Evolutionary conservation across 768 basidiomycete species (phyloP).

Genomic region (Boletus rufocinnamomeus): DNA sequence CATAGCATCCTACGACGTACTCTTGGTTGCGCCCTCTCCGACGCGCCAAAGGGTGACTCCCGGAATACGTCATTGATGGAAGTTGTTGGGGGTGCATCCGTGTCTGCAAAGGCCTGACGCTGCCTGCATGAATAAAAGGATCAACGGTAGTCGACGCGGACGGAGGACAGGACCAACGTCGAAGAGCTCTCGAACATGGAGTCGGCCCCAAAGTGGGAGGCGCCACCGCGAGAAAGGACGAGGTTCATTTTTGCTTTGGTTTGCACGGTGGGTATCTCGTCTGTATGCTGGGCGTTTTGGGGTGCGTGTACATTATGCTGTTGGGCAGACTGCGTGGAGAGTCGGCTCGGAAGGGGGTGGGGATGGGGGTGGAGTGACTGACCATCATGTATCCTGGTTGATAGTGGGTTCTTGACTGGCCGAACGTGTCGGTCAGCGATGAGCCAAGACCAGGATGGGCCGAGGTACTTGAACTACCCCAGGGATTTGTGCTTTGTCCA

Average conservation of each 20-base stretch:
- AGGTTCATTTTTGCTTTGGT: constrained; percentile 83
- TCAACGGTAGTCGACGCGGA: constrained; percentile 3
- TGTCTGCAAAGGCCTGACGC: constrained; percentile 65
- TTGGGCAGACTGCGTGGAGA: constrained; percentile 52
- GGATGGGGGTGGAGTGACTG: constrained; percentile 19
- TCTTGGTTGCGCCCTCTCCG: constrained; percentile 25
- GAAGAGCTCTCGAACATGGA: constrained; percentile 78
- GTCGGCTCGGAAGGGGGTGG: neutral
- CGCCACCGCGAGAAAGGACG: constrained; percentile 59
- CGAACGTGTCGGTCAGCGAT: constrained; percentile 66
- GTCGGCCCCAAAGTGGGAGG: constrained; percentile 78
- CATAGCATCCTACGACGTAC: constrained; percentile 11
- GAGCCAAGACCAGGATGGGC: constrained; percentile 43
- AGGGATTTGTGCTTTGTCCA: constrained; percentile 51
- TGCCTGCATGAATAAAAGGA: constrained; percentile 40
- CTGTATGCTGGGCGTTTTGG: constrained; percentile 61
- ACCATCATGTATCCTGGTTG: constrained; percentile 84
- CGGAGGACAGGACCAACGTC: constrained; percentile 21
- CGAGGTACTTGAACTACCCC: constrained; percentile 50
- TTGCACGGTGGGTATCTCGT: constrained; percentile 73
- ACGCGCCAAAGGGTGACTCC: constrained; percentile 41
- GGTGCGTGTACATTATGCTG: constrained; percentile 59
- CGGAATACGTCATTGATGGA: constrained; percentile 78
- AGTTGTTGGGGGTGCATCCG: constrained; percentile 76
- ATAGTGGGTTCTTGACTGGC: constrained; percentile 75